A percentile compares a stretch with the other conserved stretches of the same genome.
phyloP scores from a whole-genome alignment of 176 grass and related monocot genomes.

The Canna indica region DNA sequence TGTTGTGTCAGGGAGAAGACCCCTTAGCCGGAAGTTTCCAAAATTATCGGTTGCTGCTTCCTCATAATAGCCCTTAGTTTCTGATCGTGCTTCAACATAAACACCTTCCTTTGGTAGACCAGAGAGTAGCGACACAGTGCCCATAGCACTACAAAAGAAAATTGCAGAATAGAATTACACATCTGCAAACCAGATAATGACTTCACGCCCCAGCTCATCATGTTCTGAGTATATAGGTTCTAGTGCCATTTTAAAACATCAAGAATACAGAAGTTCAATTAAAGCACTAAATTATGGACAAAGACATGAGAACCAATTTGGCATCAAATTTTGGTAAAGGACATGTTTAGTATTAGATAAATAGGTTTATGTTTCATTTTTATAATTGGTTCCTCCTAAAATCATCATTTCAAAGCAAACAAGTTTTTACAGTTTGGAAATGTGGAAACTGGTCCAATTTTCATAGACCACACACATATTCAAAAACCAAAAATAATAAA shows the following conservation, averaged over 20 bases:
- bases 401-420: too few relatives aligned
- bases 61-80: conserved; percentile 88
- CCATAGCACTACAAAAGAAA: conserved; percentile 64
- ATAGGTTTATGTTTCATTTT: too few relatives aligned
- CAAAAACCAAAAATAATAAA: too few relatives aligned
- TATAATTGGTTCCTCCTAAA: too few relatives aligned
- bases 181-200: neutral
- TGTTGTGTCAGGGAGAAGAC: conserved; percentile 74
- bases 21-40: conserved; percentile 82
- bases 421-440: too few relatives aligned
- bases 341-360: too few relatives aligned
- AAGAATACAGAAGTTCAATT: neutral
- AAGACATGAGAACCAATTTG: neutral
- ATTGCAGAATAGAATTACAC: conserved; percentile 1
- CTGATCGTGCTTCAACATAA: conserved; percentile 83
- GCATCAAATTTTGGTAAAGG: neutral
- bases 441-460: too few relatives aligned
- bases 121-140: conserved; percentile 73
- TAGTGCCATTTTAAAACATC: neutral
- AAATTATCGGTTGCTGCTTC: conserved; percentile 74
- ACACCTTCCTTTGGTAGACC: conserved; percentile 82
- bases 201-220: neutral
- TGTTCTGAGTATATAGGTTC: neutral
- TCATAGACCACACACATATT: too few relatives aligned
- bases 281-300: neutral